Evolutionary conservation across 2,329 filamentous ascomycete genomes (phyloP).

Genomic region (Verticillium zaregamsianum): DNA sequence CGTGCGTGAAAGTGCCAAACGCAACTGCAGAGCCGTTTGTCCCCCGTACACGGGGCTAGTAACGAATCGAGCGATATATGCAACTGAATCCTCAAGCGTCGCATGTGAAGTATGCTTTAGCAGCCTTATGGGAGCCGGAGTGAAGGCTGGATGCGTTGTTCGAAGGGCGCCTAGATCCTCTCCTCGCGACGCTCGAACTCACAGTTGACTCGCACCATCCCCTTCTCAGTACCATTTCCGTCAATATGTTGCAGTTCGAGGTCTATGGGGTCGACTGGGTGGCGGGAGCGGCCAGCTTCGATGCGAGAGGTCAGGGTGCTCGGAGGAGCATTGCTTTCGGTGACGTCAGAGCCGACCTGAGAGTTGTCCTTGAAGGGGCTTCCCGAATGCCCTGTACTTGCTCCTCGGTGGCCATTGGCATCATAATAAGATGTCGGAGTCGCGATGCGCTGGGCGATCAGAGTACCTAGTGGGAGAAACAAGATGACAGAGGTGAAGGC

Average conservation of each 20-base stretch:
- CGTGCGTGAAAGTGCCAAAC: too few relatives aligned
- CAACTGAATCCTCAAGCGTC: not conserved
- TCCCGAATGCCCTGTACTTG: conserved; percentile 12
- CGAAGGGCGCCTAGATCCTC: conserved; percentile 16
- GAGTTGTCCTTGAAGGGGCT: conserved; percentile 9
- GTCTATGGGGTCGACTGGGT: conserved; percentile 20
- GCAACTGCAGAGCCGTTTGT: too few relatives aligned
- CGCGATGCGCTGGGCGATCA: conserved; percentile 44
- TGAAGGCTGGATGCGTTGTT: not conserved
- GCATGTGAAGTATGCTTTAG: not conserved
- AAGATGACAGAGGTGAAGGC: conserved; percentile 45
- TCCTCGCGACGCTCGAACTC: conserved; percentile 27
- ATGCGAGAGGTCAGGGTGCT: conserved; percentile 20
- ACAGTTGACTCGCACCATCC: conserved; percentile 22
- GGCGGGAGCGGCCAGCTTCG: conserved; percentile 15
- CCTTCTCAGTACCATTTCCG: conserved; percentile 13
- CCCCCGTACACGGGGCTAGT: too few relatives aligned
- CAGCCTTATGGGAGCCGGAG: not conserved
- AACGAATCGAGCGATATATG: too few relatives aligned
- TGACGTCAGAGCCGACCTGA: conserved; percentile 6
- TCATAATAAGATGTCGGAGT: conserved; percentile 15
- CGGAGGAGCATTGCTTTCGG: conserved; percentile 10
- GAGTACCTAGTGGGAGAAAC: conserved; percentile 47
- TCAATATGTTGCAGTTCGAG: conserved; percentile 26
- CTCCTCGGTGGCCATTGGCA: conserved; percentile 9